These are phyloP conservation scores for Entoloma clypeatum DNA, from an alignment of 1,284 basidiomycete species.

Conservation along the genomic window DNA sequence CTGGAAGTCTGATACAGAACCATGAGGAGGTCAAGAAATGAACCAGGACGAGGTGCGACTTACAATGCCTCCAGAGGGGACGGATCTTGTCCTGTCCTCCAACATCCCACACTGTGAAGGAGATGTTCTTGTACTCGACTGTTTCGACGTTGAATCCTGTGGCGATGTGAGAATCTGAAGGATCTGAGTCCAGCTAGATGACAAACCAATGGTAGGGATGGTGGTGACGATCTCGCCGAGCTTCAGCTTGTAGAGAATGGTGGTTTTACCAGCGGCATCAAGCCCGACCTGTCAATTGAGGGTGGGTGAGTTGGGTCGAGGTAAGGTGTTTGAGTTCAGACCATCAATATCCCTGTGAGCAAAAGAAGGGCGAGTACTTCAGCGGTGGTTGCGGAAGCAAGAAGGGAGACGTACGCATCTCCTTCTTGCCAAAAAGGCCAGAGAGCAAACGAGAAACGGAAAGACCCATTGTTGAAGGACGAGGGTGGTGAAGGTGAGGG, in stretches of 20 bases:
- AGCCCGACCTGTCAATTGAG: conserved; percentile 71
- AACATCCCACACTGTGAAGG: conserved; percentile 99
- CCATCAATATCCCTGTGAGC: conserved; percentile 70
- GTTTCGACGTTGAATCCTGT: conserved; percentile 99
- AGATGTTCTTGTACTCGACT: conserved; percentile 99
- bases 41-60: conserved; percentile 29
- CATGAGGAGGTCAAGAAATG: conserved; percentile 14
- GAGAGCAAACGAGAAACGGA: conserved; percentile 79
- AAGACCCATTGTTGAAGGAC: conserved; percentile 72
- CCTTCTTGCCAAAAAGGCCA: conserved; percentile 96
- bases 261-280: conserved; percentile 97
- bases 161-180: conserved; percentile 24
- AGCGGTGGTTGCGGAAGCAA: conserved; percentile 27
- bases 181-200: conserved; percentile 15
- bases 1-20: conserved; percentile 83
- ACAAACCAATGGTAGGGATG: conserved; percentile 96
- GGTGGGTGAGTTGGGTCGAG: conserved; percentile 12
- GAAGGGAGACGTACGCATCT: conserved; percentile 82
- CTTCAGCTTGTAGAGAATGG: conserved; percentile 98
- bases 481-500: conserved; percentile 32
- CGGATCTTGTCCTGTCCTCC: conserved; percentile 99
- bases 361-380: conserved; percentile 42
- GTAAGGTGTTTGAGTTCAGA: conserved; percentile 25
- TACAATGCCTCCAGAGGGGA: conserved; percentile 99
- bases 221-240: conserved; percentile 99